These are phyloP conservation scores for Yarrowia keelungensis DNA, from an alignment of 805 yeast species.

Conservation along the genomic window DNA sequence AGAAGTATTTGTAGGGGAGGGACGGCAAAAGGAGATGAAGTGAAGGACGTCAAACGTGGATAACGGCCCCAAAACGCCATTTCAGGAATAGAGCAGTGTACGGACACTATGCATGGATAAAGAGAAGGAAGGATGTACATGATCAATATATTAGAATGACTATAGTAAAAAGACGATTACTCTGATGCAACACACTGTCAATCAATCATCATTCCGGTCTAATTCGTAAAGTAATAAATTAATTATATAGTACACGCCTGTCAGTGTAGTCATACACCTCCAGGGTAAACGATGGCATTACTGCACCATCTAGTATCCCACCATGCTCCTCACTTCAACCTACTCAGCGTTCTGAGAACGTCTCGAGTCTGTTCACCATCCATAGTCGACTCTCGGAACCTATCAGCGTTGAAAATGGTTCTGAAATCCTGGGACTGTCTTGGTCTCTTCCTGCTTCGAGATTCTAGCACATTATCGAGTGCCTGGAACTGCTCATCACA, in stretches of 20 bases:
- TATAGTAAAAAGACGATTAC: no score
- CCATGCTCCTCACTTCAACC: conserved; percentile 18
- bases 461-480: conserved; percentile 28
- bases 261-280: background rate
- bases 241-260: conserved; percentile 37
- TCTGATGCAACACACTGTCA: no score
- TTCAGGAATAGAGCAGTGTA: no score
- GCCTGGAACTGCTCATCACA: conserved; percentile 40
- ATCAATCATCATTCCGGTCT: background rate
- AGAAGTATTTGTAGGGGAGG: conserved; percentile 65
- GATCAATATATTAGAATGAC: conserved; percentile 3
- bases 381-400: conserved; percentile 7
- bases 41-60: no score
- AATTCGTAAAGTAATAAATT: conserved; percentile 15
- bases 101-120: background rate
- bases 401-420: conserved; percentile 23
- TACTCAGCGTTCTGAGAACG: conserved; percentile 27
- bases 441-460: conserved; percentile 18
- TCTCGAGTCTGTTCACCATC: conserved; percentile 26
- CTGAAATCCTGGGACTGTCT: conserved; percentile 37
- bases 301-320: background rate
- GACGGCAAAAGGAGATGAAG: background rate
- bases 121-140: conserved; percentile 1
- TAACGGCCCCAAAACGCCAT: no score
- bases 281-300: conserved; percentile 1